Evolutionary conservation across 148 eudicot genomes (phyloP).

Genomic region (Spergularia marina): DNA sequence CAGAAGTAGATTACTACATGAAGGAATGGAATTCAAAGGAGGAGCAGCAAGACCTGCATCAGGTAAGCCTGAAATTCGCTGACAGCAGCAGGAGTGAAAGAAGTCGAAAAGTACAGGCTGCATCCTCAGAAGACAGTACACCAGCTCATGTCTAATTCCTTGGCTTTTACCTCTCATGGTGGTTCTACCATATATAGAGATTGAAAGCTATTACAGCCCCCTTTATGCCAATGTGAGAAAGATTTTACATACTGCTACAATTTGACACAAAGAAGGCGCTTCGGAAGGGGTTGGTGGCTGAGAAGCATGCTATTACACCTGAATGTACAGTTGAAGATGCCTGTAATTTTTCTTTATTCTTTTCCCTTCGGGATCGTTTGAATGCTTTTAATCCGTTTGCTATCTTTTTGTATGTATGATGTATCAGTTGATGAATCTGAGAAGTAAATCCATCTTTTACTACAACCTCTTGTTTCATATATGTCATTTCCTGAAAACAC

Average conservation of each 20-base stretch:
- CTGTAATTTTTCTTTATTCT: too few relatives aligned
- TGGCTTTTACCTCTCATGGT: not conserved
- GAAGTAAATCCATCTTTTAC: too few relatives aligned
- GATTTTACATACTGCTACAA: not conserved
- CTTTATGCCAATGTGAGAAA: not conserved
- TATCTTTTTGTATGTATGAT: too few relatives aligned
- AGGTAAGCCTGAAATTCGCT: slow-evolving; percentile 55
- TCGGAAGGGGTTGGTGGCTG: not conserved
- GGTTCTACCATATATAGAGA: not conserved
- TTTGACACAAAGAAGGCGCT: not conserved
- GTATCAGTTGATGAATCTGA: too few relatives aligned
- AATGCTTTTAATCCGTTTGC: too few relatives aligned
- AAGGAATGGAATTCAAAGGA: slow-evolving; percentile 57
- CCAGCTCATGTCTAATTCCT: not conserved
- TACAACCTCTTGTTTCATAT: too few relatives aligned
- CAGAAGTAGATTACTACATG: slow-evolving; percentile 74
- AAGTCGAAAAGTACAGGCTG: slow-evolving; percentile 26
- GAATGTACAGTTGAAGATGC: too few relatives aligned
- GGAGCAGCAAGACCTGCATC: slow-evolving; percentile 44
- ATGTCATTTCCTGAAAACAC: too few relatives aligned
- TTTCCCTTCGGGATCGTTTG: too few relatives aligned
- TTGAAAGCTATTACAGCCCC: not conserved
- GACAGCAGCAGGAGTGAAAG: slow-evolving; percentile 61
- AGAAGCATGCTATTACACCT: too few relatives aligned
- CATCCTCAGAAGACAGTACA: not conserved